Evolutionary conservation across 2,329 filamentous ascomycete species (phyloP).

Genomic region (Beauveria bassiana): DNA sequence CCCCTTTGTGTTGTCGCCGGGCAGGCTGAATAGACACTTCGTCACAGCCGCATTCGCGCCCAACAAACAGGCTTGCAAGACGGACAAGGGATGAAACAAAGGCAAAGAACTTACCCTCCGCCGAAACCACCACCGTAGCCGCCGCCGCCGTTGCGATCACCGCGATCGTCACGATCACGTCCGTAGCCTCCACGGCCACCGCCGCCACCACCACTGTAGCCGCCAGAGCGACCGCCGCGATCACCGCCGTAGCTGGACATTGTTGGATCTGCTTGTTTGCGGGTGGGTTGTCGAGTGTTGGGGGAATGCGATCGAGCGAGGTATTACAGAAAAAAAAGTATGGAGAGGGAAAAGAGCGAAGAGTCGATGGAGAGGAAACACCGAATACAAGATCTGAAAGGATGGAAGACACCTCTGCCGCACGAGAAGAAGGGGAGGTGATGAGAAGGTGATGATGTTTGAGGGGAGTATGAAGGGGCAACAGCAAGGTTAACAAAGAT

Average conservation of each 20-base stretch:
- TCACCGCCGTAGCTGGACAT: constrained; percentile 41
- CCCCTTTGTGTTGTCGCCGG: neutral
- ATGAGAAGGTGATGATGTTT: constrained; percentile 6
- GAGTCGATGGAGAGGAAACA: neutral
- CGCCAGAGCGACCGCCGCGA: constrained; percentile 23
- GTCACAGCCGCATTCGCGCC: neutral
- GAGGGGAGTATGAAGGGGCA: constrained; percentile 6
- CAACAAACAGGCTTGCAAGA: neutral
- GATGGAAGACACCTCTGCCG: constrained; percentile 1
- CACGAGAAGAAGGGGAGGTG: neutral
- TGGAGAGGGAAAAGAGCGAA: constrained; percentile 5
- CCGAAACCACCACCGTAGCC: constrained; percentile 18
- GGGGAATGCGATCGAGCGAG: neutral
- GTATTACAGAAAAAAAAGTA: neutral
- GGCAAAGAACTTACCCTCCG: constrained; percentile 29
- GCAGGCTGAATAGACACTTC: neutral
- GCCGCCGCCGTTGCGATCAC: constrained; percentile 29
- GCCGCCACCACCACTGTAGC: constrained; percentile 22
- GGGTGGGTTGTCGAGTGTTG: neutral
- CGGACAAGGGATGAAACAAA: constrained; percentile 10
- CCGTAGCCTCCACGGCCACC: constrained; percentile 23
- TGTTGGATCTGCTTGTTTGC: constrained; percentile 14
- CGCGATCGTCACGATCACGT: constrained; percentile 33
- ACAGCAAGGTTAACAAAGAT: constrained; percentile 13
- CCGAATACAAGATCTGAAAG: neutral